A percentile compares a stretch with the other conserved stretches of the same genome.
Evolutionary conservation across 495 filamentous ascomycete genomes (phyloP).

Genomic region (Tuber melanosporum): DNA sequence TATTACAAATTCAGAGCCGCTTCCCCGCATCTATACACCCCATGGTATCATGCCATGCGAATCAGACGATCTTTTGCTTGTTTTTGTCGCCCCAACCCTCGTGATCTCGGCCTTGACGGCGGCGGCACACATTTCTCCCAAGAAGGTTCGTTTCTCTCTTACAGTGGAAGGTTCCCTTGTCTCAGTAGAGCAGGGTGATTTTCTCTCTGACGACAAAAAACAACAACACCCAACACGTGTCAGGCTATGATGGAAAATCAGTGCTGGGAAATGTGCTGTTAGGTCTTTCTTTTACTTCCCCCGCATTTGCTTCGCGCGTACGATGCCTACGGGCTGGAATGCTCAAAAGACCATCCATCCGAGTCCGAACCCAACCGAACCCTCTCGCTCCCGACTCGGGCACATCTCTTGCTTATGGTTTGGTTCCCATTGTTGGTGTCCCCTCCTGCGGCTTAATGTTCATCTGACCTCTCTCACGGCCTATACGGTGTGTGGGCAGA

Average conservation of each 20-base stretch:
- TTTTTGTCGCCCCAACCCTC: conserved; percentile 22
- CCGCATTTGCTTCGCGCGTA: background rate
- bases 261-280: background rate
- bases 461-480: background rate
- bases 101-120: conserved; percentile 19
- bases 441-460: background rate
- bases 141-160: background rate
- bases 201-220: background rate
- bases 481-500: background rate
- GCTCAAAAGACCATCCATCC: background rate
- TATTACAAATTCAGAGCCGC: conserved; percentile 27
- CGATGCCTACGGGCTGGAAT: background rate
- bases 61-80: conserved; percentile 31
- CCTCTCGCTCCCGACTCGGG: background rate
- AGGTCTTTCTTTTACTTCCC: background rate
- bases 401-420: background rate
- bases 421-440: background rate
- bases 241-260: background rate
- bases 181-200: background rate
- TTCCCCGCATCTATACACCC: conserved; percentile 33
- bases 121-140: background rate
- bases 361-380: background rate
- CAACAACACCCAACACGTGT: background rate
- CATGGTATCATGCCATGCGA: conserved; percentile 22
- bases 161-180: background rate